Conservation (phyloP, 192 early-diverging fungal species). For the Coemansia sp. region DNA sequence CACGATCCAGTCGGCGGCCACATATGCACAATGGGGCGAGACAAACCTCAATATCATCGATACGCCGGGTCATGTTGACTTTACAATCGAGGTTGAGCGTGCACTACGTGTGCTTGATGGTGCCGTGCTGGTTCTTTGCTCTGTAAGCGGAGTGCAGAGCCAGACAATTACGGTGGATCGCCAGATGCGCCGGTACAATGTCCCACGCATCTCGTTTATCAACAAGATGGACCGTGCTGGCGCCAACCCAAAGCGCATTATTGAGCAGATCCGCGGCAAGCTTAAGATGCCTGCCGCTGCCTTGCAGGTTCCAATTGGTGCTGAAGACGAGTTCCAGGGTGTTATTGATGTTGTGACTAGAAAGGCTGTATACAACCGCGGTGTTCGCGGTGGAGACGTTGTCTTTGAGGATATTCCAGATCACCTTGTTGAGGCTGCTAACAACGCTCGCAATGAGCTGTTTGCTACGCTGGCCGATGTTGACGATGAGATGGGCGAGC, state of each 20-base stretch:
- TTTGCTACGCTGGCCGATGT: constrained; percentile 78
- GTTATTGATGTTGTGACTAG: constrained; percentile 88
- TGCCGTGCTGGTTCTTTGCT: constrained; percentile 81
- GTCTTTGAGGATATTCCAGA: constrained; percentile 72
- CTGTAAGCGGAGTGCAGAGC: constrained; percentile 83
- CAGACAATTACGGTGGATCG: constrained; percentile 90
- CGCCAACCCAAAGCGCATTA: constrained; percentile 77
- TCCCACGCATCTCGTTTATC: constrained; percentile 84
- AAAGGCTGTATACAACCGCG: constrained; percentile 90
- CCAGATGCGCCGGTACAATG: constrained; percentile 87
- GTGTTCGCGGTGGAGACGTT: constrained; percentile 77
- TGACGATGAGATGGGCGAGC: constrained; percentile 80
- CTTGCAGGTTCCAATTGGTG: constrained; percentile 83
- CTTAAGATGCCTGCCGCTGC: constrained; percentile 77
- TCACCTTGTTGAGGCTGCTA: constrained; percentile 62
- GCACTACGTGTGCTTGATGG: constrained; percentile 85
- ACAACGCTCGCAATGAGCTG: constrained; percentile 72
- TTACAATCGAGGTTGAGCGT: constrained; percentile 88
- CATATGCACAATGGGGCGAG: constrained; percentile 77
- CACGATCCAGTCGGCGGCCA: constrained; percentile 87
- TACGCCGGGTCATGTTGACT: constrained; percentile 88
- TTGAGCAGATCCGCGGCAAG: constrained; percentile 79
- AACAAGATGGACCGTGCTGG: constrained; percentile 92
- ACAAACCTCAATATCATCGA: constrained; percentile 86
- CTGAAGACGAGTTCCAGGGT: constrained; percentile 84